Evolutionary conservation across 257 asterid species (phyloP).

Genomic region (Catharanthus roseus): DNA sequence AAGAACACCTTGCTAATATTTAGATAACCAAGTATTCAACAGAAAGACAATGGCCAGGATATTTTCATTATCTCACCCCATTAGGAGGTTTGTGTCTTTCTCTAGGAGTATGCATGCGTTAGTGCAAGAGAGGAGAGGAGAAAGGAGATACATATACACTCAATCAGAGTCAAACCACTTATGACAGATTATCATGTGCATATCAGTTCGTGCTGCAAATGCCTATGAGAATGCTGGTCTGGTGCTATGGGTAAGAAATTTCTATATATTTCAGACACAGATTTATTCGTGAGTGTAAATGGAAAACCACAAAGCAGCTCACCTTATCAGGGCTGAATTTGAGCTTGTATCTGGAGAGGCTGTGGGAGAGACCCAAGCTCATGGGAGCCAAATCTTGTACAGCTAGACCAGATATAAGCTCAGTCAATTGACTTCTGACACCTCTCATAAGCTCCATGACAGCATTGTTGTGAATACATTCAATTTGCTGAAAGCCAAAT

Average conservation of each 20-base stretch:
- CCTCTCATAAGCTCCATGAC: conserved; percentile 95
- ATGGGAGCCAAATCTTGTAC: conserved; percentile 85
- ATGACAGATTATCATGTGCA: neutral
- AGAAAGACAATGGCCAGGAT: no score
- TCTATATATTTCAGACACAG: neutral
- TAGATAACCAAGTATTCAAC: neutral
- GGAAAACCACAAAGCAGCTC: neutral
- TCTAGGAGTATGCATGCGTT: no score
- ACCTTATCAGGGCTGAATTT: conserved; percentile 95
- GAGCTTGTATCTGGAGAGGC: conserved; percentile 75
- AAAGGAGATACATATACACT: neutral
- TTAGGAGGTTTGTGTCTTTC: neutral
- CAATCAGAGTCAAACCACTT: neutral
- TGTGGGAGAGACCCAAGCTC: conserved; percentile 91
- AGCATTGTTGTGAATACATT: conserved; percentile 70
- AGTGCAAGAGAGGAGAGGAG: neutral
- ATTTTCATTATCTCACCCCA: neutral
- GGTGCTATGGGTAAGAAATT: neutral
- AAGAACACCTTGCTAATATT: no score
- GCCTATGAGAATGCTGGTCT: neutral
- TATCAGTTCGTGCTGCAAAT: neutral
- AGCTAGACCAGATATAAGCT: conserved; percentile 79
- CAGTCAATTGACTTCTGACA: conserved; percentile 70
- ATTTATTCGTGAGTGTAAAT: neutral
- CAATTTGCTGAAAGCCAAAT: conserved; percentile 56